A percentile compares a stretch with the other conserved stretches of the same genome.
Conservation (phyloP, 495 filamentous ascomycete genomes). For the Xylaria acuta region DNA sequence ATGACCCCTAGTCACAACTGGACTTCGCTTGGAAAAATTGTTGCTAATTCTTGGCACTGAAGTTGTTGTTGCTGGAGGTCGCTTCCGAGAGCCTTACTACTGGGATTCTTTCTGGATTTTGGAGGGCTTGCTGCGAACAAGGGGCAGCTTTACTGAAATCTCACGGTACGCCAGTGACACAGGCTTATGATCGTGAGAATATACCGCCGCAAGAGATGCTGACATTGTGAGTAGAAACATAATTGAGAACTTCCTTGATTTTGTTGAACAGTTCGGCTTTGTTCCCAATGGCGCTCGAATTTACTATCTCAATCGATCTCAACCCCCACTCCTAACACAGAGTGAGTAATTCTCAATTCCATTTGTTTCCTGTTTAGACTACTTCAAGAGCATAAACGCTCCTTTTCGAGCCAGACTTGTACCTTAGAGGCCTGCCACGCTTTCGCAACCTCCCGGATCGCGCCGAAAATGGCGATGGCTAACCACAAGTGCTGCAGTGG, state of each 20-base stretch:
- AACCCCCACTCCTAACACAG: constrained; percentile 55
- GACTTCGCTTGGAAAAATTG: neutral
- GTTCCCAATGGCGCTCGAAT: constrained; percentile 57
- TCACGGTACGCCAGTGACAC: constrained; percentile 36
- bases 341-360: constrained; percentile 25
- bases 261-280: constrained; percentile 57
- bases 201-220: neutral
- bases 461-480: neutral
- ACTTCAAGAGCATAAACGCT: neutral
- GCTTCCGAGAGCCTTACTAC: constrained; percentile 60
- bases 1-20: neutral
- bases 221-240: constrained; percentile 43
- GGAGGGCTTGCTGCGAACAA: constrained; percentile 56
- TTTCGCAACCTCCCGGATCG: neutral
- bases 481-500: constrained; percentile 35
- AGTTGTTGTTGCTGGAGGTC: constrained; percentile 58
- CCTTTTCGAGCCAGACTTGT: neutral
- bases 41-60: constrained; percentile 1
- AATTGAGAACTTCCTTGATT: constrained; percentile 59
- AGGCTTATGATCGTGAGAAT: neutral
- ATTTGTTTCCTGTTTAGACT: neutral
- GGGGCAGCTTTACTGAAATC: constrained; percentile 54
- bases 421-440: neutral
- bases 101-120: constrained; percentile 62
- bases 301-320: constrained; percentile 57